Evolutionary conservation across 768 basidiomycete species (phyloP).

Genomic region (Phaeotremella skinneri): DNA sequence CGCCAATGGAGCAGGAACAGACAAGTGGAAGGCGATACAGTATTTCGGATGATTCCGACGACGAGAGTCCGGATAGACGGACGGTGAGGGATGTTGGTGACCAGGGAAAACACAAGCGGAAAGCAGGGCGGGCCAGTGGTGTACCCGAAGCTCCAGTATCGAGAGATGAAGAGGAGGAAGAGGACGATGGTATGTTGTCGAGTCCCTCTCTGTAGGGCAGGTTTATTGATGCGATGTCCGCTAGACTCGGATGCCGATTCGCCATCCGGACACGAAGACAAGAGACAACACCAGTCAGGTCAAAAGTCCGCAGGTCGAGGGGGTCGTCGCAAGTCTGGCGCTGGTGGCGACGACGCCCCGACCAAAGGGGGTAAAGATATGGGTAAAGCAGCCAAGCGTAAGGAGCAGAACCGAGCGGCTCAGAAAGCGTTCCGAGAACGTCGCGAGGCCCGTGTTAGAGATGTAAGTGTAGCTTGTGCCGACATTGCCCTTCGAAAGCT

Average conservation of each 20-base stretch:
- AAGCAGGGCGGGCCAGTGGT: conserved; percentile 22
- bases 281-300: conserved; percentile 23
- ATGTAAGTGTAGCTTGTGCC: conserved; percentile 61
- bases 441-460: conserved; percentile 95
- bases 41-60: conserved; percentile 27
- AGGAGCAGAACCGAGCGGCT: conserved; percentile 95
- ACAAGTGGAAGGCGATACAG: background rate
- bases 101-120: conserved; percentile 27
- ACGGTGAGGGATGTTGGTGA: conserved; percentile 9
- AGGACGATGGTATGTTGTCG: conserved; percentile 25
- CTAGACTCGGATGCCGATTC: conserved; percentile 34
- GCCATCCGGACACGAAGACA: conserved; percentile 42
- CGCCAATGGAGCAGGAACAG: background rate
- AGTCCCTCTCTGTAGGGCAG: background rate
- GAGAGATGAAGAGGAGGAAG: conserved; percentile 26
- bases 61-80: conserved; percentile 7
- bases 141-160: background rate
- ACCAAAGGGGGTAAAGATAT: conserved; percentile 23
- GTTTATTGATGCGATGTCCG: background rate
- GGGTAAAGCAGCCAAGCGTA: conserved; percentile 62
- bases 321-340: conserved; percentile 35
- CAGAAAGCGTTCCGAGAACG: conserved; percentile 96
- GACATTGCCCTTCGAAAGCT: background rate
- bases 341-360: conserved; percentile 16
- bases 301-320: conserved; percentile 22